Evolutionary conservation across 2,329 filamentous ascomycete species (phyloP), one percentile per base, ranked within the genome.

Genomic region (Aspergillus brunneoviolaceus): DNA sequence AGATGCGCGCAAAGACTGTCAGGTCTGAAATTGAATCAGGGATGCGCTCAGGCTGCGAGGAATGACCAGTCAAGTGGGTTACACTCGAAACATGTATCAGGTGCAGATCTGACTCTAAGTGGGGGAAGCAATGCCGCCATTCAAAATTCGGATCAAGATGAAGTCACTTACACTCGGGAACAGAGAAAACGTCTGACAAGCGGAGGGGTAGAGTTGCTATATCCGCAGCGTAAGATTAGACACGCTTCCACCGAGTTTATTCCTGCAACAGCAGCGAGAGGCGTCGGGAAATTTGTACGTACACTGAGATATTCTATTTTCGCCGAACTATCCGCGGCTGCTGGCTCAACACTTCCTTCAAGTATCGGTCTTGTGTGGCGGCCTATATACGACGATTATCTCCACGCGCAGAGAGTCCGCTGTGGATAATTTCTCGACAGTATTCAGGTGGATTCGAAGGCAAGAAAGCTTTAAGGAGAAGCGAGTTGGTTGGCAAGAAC

Each of bases 1-100:
- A 49, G n/a, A 35, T 53, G 19, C 33, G 58, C 29, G 25, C 47
- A 14, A 25, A 51, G 49, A 19, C 47, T 39, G 49, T 35, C 35
- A 31, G 55, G 31, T 42, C 48, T 39, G 52, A n/a, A 23, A n/a
- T 27, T 63, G 64, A 63, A 69, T 64, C 63, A 67, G 63, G 61
- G 62, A 64, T 59, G 33, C 51, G 47, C 53, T 51, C 61, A 55
- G 57, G 54, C 50, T 23, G 27, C 48, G 29, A 48, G 25, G 54
- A 48, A n/a, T 35, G 55, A 55, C 61, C 64, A 65, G 33, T 56
- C 55, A 50, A 54, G 48, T 29, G 25, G 25, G 33, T 31, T 31
- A 25, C 49, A 19, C 45, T 60, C 51, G 55, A 65, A 55, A 64
- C 63, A 67, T 62, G 57, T 51, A 49, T 51, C 47, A 47, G 59